Percentiles rank a stretch among this genome's conserved stretches.
Conservation (phyloP, 176 grass and related monocot genomes). For the Oryza nivara region DNA sequence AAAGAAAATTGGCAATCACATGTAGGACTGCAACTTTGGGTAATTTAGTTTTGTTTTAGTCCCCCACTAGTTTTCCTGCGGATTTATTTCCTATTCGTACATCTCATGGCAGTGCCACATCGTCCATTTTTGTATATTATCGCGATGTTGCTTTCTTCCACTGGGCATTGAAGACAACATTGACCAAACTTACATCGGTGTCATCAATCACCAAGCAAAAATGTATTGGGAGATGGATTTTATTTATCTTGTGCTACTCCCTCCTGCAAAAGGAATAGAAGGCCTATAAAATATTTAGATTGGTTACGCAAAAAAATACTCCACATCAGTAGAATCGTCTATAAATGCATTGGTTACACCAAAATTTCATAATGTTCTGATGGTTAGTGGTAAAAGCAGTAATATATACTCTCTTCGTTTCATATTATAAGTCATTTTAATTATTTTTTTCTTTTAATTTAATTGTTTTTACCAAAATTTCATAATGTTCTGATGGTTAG, state of each 20-base stretch:
- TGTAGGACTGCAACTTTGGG: neutral
- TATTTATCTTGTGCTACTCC: neutral
- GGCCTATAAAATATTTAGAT: neutral
- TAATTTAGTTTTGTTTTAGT: neutral
- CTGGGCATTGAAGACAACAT: neutral
- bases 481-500: neutral
- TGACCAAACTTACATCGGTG: slow-evolving; percentile 8
- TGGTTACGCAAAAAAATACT: neutral
- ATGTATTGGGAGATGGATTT: neutral
- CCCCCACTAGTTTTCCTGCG: neutral
- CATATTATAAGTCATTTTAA: too few species aligned
- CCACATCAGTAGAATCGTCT: neutral
- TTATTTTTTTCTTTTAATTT: too few species aligned
- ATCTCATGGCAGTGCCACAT: neutral
- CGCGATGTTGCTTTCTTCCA: neutral
- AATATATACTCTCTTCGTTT: too few species aligned
- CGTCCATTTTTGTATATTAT: neutral
- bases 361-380: neutral
- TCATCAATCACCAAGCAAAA: neutral
- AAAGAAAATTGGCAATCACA: neutral
- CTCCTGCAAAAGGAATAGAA: neutral
- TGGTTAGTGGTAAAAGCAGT: neutral
- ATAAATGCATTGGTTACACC: neutral
- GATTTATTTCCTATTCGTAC: neutral
- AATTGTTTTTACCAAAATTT: neutral